Evolutionary conservation across 371 early-diverging fungal species (phyloP), one percentile per base, ranked within the genome.

Genomic region (Syncephalastrum sp.): DNA sequence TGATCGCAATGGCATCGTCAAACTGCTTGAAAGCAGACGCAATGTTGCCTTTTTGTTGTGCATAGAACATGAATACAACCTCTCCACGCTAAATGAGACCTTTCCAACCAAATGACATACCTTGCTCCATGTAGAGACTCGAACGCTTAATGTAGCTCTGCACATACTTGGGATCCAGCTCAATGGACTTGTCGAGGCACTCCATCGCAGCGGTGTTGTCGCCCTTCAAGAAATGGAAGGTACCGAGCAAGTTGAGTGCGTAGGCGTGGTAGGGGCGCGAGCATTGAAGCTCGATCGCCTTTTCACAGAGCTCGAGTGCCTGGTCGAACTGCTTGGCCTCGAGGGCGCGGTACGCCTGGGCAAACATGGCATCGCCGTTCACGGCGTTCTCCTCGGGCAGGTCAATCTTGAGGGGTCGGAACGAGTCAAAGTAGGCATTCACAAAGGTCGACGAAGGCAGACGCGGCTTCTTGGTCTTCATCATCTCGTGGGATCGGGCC

Each of bases 371-470:
- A 58, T 86, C 84, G 43, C 82, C 85, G 17, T 66, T 56, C 43
- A 55, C 65, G 33, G 64, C 70, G 24, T 69, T 74, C 50, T 63
- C 54, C 33, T 64, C 64, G 25, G 70, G 47, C 13, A 70, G 59
- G 50, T 68, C 72, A 44, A 72, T 61, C 33, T 60, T 56, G 45
- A 70, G 69, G 68, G 83, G 81, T 41, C 89, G 82, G 86, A 93
- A 95, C 12, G 95, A 91, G 57, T 95, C 93, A 65, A 95, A 78
- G 60, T 93, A 95, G 4, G 91, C 92, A n/a, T 77, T 81, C 59
- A 96, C 89, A 71, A 96, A 96, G 33, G 95, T 91, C 61, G 83
- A 79, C 19, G 95, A 94, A 14, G 97, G 98, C 47, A 98, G 80
- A 17, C 86, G 83, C 42, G 82, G 88, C 56, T 75, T 71, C 61